phyloP scores from a whole-genome alignment of 495 filamentous ascomycete species.

The Xylaria scruposa region DNA sequence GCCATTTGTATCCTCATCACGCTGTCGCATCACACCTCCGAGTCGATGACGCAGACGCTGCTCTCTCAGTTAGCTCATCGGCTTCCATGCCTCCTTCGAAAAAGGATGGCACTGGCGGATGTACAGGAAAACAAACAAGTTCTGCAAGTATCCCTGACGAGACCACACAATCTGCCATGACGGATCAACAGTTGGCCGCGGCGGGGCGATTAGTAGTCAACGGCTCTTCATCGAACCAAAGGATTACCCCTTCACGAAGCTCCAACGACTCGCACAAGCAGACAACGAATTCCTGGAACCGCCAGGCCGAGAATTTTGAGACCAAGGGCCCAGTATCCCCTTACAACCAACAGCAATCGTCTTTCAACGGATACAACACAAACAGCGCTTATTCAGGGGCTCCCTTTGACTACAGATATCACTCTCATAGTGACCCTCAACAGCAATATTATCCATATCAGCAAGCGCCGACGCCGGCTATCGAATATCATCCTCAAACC shows the following conservation, averaged over 20 bases:
- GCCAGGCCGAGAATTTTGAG: neutral
- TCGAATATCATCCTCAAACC: neutral
- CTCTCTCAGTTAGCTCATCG: neutral
- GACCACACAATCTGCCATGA: neutral
- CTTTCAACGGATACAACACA: neutral
- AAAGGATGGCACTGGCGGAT: neutral
- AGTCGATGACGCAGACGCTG: neutral
- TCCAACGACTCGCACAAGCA: neutral
- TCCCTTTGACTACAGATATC: neutral
- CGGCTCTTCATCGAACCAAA: neutral
- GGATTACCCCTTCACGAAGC: too few species aligned
- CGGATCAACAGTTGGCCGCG: too few species aligned
- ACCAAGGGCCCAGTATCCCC: neutral
- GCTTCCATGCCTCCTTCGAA: neutral
- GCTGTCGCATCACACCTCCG: neutral
- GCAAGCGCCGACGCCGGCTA: neutral
- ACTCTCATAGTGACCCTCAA: neutral
- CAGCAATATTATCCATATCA: neutral
- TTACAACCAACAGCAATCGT: neutral
- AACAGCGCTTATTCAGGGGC: neutral
- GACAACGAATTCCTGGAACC: neutral
- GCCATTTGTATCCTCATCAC: constrained; percentile 8
- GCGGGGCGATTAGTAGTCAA: neutral
- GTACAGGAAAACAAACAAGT: neutral
- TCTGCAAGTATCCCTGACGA: neutral